Evolutionary conservation across 768 basidiomycete species (phyloP).

Genomic region (Russula abietina): DNA sequence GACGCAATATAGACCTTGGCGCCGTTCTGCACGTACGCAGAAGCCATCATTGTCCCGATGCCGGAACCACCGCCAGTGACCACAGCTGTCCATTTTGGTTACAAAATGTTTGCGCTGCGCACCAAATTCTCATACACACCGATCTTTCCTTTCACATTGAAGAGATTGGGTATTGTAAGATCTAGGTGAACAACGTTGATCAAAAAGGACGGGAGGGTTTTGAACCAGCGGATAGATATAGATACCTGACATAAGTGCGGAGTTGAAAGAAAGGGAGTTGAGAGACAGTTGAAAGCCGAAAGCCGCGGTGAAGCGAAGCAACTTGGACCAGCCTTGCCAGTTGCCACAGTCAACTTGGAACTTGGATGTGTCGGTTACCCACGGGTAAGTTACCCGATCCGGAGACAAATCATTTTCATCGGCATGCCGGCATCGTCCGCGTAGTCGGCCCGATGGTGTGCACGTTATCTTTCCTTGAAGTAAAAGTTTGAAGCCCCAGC

Average conservation of each 20-base stretch:
- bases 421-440: too few relatives aligned
- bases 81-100: constrained; percentile 43
- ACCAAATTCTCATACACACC: constrained; percentile 4
- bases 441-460: too few relatives aligned
- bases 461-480: too few relatives aligned
- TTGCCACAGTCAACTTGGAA: too few relatives aligned
- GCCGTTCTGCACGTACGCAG: constrained; percentile 77
- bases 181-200: constrained; percentile 7
- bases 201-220: neutral
- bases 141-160: constrained; percentile 24
- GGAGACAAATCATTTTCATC: too few relatives aligned
- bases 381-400: too few relatives aligned
- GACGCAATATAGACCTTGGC: constrained; percentile 88
- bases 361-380: too few relatives aligned
- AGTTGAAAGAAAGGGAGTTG: neutral
- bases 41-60: constrained; percentile 79
- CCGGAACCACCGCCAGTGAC: constrained; percentile 83
- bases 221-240: neutral
- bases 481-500: too few relatives aligned
- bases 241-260: constrained; percentile 4
- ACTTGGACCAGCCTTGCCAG: too few relatives aligned
- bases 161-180: constrained; percentile 18
- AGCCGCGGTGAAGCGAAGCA: neutral
- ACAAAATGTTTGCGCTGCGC: neutral
- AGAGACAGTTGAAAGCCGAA: neutral